Percentiles rank a stretch among this genome's conserved stretches.
These are phyloP conservation scores for Malassezia brasiliensis DNA, from an alignment of 1,284 basidiomycete species.

Conservation along the genomic window DNA sequence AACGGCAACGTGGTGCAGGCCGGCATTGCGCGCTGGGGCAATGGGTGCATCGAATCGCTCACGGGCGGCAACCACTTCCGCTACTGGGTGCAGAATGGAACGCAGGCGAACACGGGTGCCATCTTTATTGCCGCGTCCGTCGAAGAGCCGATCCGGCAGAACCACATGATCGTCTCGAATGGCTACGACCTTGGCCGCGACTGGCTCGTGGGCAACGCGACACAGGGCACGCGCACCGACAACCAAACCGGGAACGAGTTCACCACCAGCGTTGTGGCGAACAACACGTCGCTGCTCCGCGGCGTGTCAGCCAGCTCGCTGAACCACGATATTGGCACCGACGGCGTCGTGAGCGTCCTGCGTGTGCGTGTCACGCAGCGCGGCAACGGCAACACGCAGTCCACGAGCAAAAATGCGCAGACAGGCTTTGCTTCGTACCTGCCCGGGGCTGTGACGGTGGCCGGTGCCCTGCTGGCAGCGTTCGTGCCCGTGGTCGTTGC, in stretches of 20 bases:
- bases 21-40: constrained; percentile 34
- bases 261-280: constrained; percentile 20
- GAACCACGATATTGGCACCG: constrained; percentile 40
- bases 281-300: constrained; percentile 20
- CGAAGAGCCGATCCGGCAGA: constrained; percentile 23
- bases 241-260: constrained; percentile 19
- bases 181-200: constrained; percentile 43
- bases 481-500: neutral
- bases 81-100: constrained; percentile 41
- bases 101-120: constrained; percentile 29
- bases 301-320: constrained; percentile 24
- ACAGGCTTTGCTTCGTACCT: neutral
- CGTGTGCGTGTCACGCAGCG: constrained; percentile 33
- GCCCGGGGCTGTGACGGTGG: neutral
- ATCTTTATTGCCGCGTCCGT: constrained; percentile 40
- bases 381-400: neutral
- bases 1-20: constrained; percentile 30
- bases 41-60: constrained; percentile 32
- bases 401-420: neutral
- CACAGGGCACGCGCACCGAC: constrained; percentile 23
- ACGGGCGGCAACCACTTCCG: constrained; percentile 43
- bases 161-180: constrained; percentile 34
- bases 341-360: constrained; percentile 33
- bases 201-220: constrained; percentile 35
- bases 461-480: neutral